These are phyloP conservation scores for Wickerhamiella australiensis DNA, from an alignment of 805 yeast species.

Conservation along the genomic window DNA sequence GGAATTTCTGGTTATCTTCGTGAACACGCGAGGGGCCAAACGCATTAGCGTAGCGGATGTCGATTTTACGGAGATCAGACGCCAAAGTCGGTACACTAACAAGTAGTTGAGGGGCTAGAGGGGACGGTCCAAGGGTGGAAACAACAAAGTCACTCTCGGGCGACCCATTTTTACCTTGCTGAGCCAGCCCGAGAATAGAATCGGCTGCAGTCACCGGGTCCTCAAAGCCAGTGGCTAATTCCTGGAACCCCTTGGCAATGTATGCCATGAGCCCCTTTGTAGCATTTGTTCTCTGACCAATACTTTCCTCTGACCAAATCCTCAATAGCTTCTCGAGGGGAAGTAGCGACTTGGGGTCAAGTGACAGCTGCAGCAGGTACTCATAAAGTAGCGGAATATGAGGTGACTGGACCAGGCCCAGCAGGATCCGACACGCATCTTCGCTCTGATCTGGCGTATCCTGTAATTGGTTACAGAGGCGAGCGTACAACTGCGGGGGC, in stretches of 20 bases:
- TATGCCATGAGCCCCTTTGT: slow-evolving; percentile 13
- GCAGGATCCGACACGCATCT: slow-evolving; percentile 1
- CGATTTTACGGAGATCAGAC: not conserved
- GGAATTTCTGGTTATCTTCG: not conserved
- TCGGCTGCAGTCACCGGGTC: not conserved
- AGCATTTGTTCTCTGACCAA: not conserved
- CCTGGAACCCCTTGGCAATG: slow-evolving; percentile 16
- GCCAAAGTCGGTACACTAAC: not conserved
- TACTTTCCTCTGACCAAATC: slow-evolving; percentile 6
- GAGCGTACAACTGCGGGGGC: slow-evolving; percentile 21
- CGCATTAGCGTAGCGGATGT: not conserved
- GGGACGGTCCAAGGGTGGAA: not conserved
- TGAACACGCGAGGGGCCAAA: slow-evolving; percentile 2
- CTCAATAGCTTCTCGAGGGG: slow-evolving; percentile 18
- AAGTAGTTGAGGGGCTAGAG: not conserved
- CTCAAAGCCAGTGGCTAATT: not conserved
- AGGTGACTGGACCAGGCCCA: slow-evolving; percentile 10
- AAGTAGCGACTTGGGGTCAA: slow-evolving; percentile 20
- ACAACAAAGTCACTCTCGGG: slow-evolving; percentile 15
- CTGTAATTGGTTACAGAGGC: slow-evolving; percentile 25
- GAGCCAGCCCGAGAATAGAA: slow-evolving; percentile 4
- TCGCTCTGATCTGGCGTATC: slow-evolving; percentile 17
- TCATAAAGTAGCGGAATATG: slow-evolving; percentile 24
- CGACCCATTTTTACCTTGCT: slow-evolving; percentile 17
- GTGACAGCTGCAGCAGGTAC: slow-evolving; percentile 21